Evolutionary conservation across 1,284 basidiomycete genomes (phyloP).

Genomic region (Boletus calvinii): DNA sequence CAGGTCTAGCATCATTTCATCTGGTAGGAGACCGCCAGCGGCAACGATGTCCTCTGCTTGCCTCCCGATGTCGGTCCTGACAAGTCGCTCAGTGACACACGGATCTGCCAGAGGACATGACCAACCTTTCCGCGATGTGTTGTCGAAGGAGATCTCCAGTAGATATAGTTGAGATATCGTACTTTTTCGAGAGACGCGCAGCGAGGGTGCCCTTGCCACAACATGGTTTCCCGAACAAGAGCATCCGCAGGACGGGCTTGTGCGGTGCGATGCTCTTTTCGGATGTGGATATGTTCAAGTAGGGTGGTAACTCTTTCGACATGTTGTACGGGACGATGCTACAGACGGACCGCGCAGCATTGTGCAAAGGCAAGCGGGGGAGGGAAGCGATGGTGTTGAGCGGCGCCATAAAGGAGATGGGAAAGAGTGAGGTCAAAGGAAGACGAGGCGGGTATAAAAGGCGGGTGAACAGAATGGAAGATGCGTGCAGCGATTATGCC

Average conservation of each 20-base stretch:
- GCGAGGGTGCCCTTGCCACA: conserved; percentile 80
- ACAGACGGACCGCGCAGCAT: conserved; percentile 18
- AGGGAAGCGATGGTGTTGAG: conserved; percentile 1
- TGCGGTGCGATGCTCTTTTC: conserved; percentile 11
- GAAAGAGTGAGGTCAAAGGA: neutral
- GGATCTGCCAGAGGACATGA: neutral
- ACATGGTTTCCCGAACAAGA: conserved; percentile 82
- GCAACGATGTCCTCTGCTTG: conserved; percentile 77
- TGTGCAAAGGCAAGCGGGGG: conserved; percentile 2
- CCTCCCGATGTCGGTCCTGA: conserved; percentile 66
- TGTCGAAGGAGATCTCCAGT: conserved; percentile 82
- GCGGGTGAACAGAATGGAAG: conserved; percentile 8
- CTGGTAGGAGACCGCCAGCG: conserved; percentile 70
- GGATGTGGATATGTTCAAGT: conserved; percentile 17
- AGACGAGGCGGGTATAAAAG: neutral
- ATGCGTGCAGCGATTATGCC: conserved; percentile 9
- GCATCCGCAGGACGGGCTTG: conserved; percentile 53
- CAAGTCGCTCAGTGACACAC: neutral
- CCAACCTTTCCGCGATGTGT: conserved; percentile 65
- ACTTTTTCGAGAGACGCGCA: conserved; percentile 65
- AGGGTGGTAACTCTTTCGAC: conserved; percentile 20
- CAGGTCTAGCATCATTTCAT: conserved; percentile 74
- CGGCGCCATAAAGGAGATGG: conserved; percentile 10
- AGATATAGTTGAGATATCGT: conserved; percentile 69
- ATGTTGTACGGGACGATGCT: conserved; percentile 21